Percentiles rank a stretch among this genome's conserved stretches.
Conservation (phyloP, 2,329 filamentous ascomycete species). For the Aspergillus brunneoviolaceus region DNA sequence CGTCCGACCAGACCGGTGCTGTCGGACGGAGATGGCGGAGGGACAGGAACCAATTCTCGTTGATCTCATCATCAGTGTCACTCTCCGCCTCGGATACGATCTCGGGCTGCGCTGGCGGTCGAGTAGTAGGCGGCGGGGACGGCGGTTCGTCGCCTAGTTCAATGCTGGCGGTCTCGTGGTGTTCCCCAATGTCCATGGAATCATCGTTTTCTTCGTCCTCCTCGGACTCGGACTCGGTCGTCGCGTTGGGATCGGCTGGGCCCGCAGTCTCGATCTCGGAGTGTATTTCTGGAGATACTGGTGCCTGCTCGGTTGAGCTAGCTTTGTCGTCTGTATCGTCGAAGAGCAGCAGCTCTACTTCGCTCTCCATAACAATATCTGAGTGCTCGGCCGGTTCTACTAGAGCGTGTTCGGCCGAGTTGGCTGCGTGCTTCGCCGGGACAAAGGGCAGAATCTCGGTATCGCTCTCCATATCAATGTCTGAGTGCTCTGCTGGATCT, state of each 20-base stretch:
- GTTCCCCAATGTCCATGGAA: constrained; percentile 18
- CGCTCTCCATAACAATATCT: not conserved
- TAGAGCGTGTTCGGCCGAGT: not conserved
- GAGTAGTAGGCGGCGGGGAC: not conserved
- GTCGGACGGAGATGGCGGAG: constrained; percentile 25
- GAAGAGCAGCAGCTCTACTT: not conserved
- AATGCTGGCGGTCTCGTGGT: constrained; percentile 38
- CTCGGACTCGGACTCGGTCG: not conserved
- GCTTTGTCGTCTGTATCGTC: not conserved
- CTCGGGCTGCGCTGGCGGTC: constrained; percentile 1
- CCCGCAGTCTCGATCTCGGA: not conserved
- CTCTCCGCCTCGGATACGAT: constrained; percentile 7
- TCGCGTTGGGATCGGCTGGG: too few species aligned
- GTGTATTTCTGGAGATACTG: not conserved
- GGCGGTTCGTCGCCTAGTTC: constrained; percentile 34
- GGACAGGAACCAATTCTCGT: constrained; percentile 34
- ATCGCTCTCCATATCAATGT: not conserved
- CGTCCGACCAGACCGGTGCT: constrained; percentile 32
- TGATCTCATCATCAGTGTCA: constrained; percentile 5
- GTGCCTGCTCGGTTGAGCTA: not conserved
- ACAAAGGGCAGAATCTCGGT: not conserved
- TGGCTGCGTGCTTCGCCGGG: not conserved
- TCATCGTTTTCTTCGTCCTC: constrained; percentile 12
- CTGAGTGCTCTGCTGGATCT: not conserved
- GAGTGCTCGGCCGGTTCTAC: not conserved